phyloP scores from a whole-genome alignment of 2,329 filamentous ascomycete genomes.

The Tolypocladium nubicola region DNA sequence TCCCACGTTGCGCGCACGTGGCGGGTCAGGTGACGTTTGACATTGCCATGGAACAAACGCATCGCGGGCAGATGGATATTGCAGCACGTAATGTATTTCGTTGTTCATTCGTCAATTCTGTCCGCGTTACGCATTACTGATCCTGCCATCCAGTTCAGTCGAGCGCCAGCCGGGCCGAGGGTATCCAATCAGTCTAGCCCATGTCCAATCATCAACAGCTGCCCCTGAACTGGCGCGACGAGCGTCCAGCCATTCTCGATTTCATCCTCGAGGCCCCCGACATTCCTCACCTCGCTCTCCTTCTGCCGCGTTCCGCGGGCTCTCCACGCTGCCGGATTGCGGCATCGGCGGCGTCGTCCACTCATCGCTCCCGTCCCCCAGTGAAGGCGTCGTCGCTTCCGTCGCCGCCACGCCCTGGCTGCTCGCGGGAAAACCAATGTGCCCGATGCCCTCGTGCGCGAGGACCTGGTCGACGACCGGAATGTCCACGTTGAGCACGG shows the following conservation, averaged over 20 bases:
- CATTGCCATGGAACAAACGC: background rate
- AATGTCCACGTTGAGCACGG: background rate
- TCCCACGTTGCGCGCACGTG: background rate
- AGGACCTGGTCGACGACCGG: constrained; percentile 1
- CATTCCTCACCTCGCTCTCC: background rate
- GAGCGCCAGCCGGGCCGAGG: background rate
- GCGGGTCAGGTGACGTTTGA: background rate
- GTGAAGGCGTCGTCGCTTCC: too few relatives aligned
- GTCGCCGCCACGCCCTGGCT: background rate
- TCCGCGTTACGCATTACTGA: background rate
- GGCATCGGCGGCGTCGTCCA: background rate
- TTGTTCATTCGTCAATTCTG: too few relatives aligned
- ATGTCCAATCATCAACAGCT: background rate
- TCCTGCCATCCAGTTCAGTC: background rate
- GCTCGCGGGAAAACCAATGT: background rate
- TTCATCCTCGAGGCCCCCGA: too few relatives aligned
- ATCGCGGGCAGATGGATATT: too few relatives aligned
- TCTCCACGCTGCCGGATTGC: background rate
- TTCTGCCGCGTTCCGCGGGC: background rate
- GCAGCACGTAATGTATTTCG: too few relatives aligned
- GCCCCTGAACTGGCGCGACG: background rate
- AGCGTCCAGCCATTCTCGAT: too few relatives aligned
- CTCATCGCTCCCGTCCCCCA: background rate
- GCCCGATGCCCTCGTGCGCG: constrained; percentile 1
- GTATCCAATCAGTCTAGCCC: background rate